Evolutionary conservation across 768 basidiomycete genomes (phyloP).

Genomic region (Exidia glandulosa): DNA sequence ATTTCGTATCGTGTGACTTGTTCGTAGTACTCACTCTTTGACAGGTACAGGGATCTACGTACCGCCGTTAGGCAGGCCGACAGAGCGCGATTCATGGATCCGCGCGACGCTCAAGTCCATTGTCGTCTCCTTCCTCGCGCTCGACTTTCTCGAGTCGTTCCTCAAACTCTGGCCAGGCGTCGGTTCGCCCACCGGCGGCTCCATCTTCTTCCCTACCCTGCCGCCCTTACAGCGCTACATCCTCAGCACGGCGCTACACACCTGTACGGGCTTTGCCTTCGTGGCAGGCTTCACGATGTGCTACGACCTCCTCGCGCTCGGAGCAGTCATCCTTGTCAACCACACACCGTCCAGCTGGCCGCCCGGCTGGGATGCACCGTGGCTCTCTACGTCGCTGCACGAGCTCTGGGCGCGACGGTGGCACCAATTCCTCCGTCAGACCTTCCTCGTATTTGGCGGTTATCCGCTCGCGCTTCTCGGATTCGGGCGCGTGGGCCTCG

Average conservation of each 20-base stretch:
- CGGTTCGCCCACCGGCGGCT: constrained; percentile 49
- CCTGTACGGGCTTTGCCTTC: constrained; percentile 47
- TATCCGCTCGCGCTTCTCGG: constrained; percentile 23
- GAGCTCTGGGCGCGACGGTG: constrained; percentile 65
- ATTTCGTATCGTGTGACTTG: neutral
- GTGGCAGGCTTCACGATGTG: constrained; percentile 56
- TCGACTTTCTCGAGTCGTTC: constrained; percentile 52
- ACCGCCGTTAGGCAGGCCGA: constrained; percentile 40
- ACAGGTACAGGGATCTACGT: constrained; percentile 28
- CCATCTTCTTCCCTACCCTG: constrained; percentile 52
- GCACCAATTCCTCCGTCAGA: constrained; percentile 70
- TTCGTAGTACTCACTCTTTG: neutral
- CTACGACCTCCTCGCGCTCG: constrained; percentile 49
- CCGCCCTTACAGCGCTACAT: constrained; percentile 39
- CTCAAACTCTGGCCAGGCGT: constrained; percentile 63
- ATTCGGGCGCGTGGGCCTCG: constrained; percentile 36
- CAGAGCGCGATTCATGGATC: constrained; percentile 43
- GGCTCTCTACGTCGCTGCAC: constrained; percentile 56
- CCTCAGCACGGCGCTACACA: constrained; percentile 56
- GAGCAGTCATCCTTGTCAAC: constrained; percentile 44
- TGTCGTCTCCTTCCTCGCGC: constrained; percentile 38
- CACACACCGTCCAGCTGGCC: constrained; percentile 56
- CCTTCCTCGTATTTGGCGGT: constrained; percentile 63
- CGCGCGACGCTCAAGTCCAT: constrained; percentile 43
- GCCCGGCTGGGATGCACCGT: constrained; percentile 60